Evolutionary conservation across 31 red algal species (phyloP), one percentile per base, ranked within the genome.

Genomic region (Asparagopsis taxiformis): DNA sequence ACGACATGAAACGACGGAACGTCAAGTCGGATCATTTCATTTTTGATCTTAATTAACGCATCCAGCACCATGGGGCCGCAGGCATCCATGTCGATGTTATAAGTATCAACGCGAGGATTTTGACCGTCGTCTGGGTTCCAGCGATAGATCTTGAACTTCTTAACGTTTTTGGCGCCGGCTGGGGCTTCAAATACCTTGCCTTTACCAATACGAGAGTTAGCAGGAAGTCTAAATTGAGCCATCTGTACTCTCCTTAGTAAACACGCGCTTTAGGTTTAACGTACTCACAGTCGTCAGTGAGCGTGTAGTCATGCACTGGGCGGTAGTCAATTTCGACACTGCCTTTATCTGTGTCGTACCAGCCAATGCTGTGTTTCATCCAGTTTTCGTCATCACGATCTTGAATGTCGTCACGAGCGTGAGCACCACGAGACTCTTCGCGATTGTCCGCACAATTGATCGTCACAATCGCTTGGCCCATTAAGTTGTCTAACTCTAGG

Each of bases 331-430:
- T 74, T 3, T 85, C 48, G 53, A 87, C 85, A 78, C 78, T 90
- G 1, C 71, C 53, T 2, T 65, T 56, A 57, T 81, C 39, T 0
- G 77, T 17, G 22, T 54, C 41, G 10, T 93, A 44, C 89, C 83
- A 97, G 3, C 60, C 89, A 51, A 98, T 43, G 15, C 90, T 94
- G 52, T 98, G 95, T 55, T 98, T 98, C 85, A 90, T 90, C 95
- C 95, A 98, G 5, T 91, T 55, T 1, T 79, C 75, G 58, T 98
- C 95, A 31, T 98, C 90, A 1, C 95, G 24, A 20, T 98, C 88
- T 21, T 62, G 25, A 79, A 90, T 94, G 72, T 98, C 95, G 41
- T 98, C 95, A 2, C 90, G 74, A 11, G 95, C 86, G 62, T 98
- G 95, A 2, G 95, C 95, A 3, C 95, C 95, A n/a, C 95, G 72